These are phyloP conservation scores for Monosporascus sp. DNA, from an alignment of 2,329 filamentous ascomycete species.

Conservation along the genomic window DNA sequence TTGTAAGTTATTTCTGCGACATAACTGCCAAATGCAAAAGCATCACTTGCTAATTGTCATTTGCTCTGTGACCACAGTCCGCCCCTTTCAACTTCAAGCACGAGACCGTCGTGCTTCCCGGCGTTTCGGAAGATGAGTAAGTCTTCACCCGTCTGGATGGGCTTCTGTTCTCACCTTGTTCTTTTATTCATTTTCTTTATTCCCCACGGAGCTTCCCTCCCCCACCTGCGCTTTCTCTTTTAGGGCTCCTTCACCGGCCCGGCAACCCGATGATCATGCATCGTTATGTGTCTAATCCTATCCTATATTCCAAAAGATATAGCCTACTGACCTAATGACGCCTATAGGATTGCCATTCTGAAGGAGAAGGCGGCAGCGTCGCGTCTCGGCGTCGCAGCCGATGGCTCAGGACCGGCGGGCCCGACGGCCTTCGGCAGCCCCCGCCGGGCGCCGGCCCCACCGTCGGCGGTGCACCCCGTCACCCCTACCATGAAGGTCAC, in stretches of 20 bases:
- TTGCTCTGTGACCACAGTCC: slow-evolving; percentile 36
- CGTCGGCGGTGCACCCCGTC: slow-evolving; percentile 9
- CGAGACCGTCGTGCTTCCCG: slow-evolving; percentile 47
- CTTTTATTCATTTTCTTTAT: neutral
- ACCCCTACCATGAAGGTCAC: slow-evolving; percentile 12
- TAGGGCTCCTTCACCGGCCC: neutral
- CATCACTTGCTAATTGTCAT: slow-evolving; percentile 15
- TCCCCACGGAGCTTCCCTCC: neutral
- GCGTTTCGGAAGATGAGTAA: slow-evolving; percentile 55
- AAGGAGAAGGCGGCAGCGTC: slow-evolving; percentile 48
- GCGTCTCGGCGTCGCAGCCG: slow-evolving; percentile 40
- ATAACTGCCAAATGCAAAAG: neutral
- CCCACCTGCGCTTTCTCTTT: neutral
- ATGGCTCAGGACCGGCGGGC: slow-evolving; percentile 1
- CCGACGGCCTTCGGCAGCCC: slow-evolving; percentile 14
- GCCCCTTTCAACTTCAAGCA: slow-evolving; percentile 54
- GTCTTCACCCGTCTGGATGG: slow-evolving; percentile 18
- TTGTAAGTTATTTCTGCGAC: slow-evolving; percentile 15
- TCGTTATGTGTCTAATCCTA: neutral
- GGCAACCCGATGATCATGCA: neutral
- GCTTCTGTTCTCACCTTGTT: neutral
- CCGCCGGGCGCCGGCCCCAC: slow-evolving; percentile 21
- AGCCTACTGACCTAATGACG: slow-evolving; percentile 1
- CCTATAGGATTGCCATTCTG: slow-evolving; percentile 40
- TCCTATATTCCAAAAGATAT: neutral